phyloP scores from a whole-genome alignment of 1,139 yeast species.

The Arxiozyma telluris region DNA sequence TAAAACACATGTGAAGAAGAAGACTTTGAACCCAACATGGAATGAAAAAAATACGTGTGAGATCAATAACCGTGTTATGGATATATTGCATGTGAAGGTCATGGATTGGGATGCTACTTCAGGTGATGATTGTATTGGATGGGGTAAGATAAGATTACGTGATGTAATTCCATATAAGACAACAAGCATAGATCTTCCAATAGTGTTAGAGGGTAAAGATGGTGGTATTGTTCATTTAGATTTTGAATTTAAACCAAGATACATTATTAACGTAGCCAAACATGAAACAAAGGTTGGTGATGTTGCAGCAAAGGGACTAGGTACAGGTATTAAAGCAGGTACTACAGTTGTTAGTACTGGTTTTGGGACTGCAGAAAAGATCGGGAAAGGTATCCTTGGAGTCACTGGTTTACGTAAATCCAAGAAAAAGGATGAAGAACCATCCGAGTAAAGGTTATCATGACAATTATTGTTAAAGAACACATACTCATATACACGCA shows the following conservation, averaged over 20 bases:
- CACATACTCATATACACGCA: too few relatives aligned
- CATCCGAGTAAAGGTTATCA: too few relatives aligned
- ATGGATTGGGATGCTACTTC: slow-evolving; percentile 93
- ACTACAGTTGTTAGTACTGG: slow-evolving; percentile 24
- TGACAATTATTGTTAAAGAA: too few relatives aligned
- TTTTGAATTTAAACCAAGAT: slow-evolving; percentile 60
- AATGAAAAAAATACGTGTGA: slow-evolving; percentile 49
- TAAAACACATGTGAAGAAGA: slow-evolving; percentile 75
- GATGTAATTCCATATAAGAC: slow-evolving; percentile 52
- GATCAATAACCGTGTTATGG: slow-evolving; percentile 52
- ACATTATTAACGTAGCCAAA: slow-evolving; percentile 37
- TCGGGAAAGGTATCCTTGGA: slow-evolving; percentile 37
- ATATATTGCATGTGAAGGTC: slow-evolving; percentile 49
- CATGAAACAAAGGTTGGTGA: slow-evolving; percentile 32
- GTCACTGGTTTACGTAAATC: slow-evolving; percentile 35
- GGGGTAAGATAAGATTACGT: slow-evolving; percentile 48
- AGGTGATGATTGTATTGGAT: slow-evolving; percentile 73
- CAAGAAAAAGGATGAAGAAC: slow-evolving; percentile 5
- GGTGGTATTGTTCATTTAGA: slow-evolving; percentile 59
- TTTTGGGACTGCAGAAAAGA: slow-evolving; percentile 33
- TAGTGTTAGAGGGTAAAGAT: slow-evolving; percentile 42
- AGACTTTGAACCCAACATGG: slow-evolving; percentile 83
- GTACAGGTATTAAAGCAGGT: slow-evolving; percentile 35
- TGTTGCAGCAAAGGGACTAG: slow-evolving; percentile 34
- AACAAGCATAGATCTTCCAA: slow-evolving; percentile 44